phyloP scores from a whole-genome alignment of 495 filamentous ascomycete species.

The Neurospora sp. region DNA sequence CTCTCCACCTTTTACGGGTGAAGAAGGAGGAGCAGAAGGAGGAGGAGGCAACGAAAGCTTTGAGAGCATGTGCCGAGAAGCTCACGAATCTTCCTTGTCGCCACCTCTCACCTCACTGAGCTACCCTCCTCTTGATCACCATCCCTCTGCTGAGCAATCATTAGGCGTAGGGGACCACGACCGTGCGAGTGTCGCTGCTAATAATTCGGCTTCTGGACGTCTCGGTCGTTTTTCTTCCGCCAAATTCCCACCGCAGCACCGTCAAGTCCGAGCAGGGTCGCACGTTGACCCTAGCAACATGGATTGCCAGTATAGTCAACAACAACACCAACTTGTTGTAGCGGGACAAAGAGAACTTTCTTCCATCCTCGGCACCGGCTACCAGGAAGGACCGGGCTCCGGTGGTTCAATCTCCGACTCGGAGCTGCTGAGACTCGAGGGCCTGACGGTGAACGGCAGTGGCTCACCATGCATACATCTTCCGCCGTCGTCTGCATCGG shows the following conservation, averaged over 20 bases:
- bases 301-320: conserved; percentile 1
- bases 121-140: not conserved
- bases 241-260: not conserved
- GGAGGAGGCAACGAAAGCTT: conserved; percentile 8
- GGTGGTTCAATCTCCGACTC: conserved; percentile 37
- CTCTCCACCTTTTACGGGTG: not conserved
- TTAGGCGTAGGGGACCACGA: not conserved
- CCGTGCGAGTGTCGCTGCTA: not conserved
- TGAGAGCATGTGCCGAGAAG: conserved; percentile 9
- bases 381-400: conserved; percentile 8
- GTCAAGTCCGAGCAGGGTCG: not conserved
- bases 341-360: not conserved
- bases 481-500: conserved; percentile 16
- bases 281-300: not conserved
- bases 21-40: conserved; percentile 2
- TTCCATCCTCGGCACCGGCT: not conserved
- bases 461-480: conserved; percentile 24
- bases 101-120: conserved; percentile 5
- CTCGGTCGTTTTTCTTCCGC: not conserved
- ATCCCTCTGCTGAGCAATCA: not conserved
- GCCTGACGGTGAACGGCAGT: conserved; percentile 24
- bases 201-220: not conserved
- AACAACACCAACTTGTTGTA: not conserved
- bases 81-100: conserved; percentile 10
- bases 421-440: conserved; percentile 36